Evolutionary conservation across 2,329 filamentous ascomycete species (phyloP), one percentile per base, ranked within the genome.

Genomic region (Paraconiothyrium brasiliense): DNA sequence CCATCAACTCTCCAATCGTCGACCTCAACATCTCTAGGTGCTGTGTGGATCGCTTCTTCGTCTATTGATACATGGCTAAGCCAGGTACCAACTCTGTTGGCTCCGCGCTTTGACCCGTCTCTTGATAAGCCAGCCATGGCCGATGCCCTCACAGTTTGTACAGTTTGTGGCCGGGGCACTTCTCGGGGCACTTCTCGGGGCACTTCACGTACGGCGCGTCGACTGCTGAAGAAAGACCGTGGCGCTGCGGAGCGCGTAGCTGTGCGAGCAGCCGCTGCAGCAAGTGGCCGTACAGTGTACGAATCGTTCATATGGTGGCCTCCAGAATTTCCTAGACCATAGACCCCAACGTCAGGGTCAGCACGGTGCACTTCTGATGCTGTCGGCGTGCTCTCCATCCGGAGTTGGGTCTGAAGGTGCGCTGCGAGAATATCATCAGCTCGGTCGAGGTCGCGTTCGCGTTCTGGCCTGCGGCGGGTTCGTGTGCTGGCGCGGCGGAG

Each of bases 221-320:
- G 71, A 22, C 75, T 75, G 47, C 67, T 63, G 55, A 74, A 74
- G 43, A 74, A 70, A 0, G 69, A 67, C 30, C 68, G 64, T 14
- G 71, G 68, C 46, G 66, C 59, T 34, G 73, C 66, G 48, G 62
- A 60, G 27, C 71, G 72, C 16, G 66, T 57, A n/a, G 71, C 70
- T 22, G 71, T 69, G 50, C 75, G 71, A 11, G 71, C 67, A 50
- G 71, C 69, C 8, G 72, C 63, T 20, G 67, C 68, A 20, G 75
- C 71, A 27, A 74, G 50, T 39, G 74, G 73, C 22, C 74, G 75
- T 52, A 77, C 67, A 9, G 74, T 65, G 59, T 78, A 79, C 5
- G 74, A 75, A 11, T 90, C 86, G 60, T 88, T 88, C 83, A 88
- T 84, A 69, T 88, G 86, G 68, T 90, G 86, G 14, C 80, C 82